These are phyloP conservation scores for Zelopaecilomyces penicillatus DNA, from an alignment of 2,329 filamentous ascomycete species.

Conservation along the genomic window DNA sequence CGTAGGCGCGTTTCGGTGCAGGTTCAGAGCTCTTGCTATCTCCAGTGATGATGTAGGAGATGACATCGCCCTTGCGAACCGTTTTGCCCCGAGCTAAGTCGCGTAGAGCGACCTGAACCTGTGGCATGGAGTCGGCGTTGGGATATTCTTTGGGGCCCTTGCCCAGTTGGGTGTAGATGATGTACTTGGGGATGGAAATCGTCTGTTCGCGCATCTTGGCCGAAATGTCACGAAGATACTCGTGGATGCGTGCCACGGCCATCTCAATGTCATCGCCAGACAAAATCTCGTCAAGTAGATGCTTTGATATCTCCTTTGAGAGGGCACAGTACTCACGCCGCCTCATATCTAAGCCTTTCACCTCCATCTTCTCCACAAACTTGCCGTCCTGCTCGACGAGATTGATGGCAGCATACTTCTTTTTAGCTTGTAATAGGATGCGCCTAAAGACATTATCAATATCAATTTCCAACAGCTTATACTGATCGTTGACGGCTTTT, in stretches of 20 bases:
- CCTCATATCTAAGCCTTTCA: constrained; percentile 98
- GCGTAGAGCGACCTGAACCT: constrained; percentile 88
- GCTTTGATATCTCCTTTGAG: constrained; percentile 88
- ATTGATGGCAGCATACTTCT: constrained; percentile 98
- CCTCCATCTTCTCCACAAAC: constrained; percentile 88
- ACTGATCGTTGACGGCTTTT: constrained; percentile 85
- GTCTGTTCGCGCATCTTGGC: constrained; percentile 74
- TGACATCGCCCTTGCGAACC: constrained; percentile 88
- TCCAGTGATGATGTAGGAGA: constrained; percentile 87
- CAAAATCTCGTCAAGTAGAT: constrained; percentile 86
- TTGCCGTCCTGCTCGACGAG: constrained; percentile 83
- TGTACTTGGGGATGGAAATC: constrained; percentile 78
- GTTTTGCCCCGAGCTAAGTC: constrained; percentile 80
- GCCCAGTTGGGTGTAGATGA: constrained; percentile 95
- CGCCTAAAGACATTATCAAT: constrained; percentile 96
- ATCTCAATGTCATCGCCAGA: constrained; percentile 88
- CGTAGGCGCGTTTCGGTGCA: constrained; percentile 82
- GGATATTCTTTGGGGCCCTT: constrained; percentile 91
- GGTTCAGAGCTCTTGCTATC: constrained; percentile 58
- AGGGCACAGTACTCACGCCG: constrained; percentile 92
- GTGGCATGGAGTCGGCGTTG: constrained; percentile 90
- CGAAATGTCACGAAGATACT: constrained; percentile 79
- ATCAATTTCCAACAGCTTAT: constrained; percentile 89
- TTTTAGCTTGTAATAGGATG: constrained; percentile 91
- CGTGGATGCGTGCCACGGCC: constrained; percentile 83